Conservation (phyloP, 164 flowering plant genomes). For the Kingdonia uniflora region DNA sequence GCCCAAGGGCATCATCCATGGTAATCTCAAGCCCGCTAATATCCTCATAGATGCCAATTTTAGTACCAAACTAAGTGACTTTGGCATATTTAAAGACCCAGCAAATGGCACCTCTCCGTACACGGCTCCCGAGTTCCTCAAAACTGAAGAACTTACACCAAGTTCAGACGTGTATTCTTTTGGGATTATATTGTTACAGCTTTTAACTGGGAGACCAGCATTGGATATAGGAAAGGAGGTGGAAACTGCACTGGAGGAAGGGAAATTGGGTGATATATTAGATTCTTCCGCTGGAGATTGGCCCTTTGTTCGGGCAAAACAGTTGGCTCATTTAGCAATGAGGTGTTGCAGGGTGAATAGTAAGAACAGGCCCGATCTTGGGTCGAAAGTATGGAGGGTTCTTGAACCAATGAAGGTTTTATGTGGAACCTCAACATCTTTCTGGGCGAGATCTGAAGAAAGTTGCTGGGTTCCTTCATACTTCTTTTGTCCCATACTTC, state of each 20-base stretch:
- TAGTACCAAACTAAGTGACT: slow-evolving; percentile 63
- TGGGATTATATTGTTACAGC: slow-evolving; percentile 44
- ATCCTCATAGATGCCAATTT: slow-evolving; percentile 63
- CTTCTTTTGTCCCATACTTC: slow-evolving; percentile 68
- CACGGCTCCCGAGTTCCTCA: slow-evolving; percentile 70
- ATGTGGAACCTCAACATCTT: slow-evolving; percentile 33
- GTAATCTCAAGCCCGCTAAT: slow-evolving; percentile 75
- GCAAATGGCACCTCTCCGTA: slow-evolving; percentile 63
- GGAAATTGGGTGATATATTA: slow-evolving; percentile 36
- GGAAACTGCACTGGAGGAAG: slow-evolving; percentile 44
- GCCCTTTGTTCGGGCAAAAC: slow-evolving; percentile 89
- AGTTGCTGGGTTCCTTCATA: slow-evolving; percentile 38
- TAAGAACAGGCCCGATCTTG: no score
- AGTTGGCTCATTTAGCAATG: no score
- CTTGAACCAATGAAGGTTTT: slow-evolving; percentile 61
- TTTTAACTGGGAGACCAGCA: slow-evolving; percentile 65
- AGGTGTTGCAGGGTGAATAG: no score
- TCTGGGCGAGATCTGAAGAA: slow-evolving; percentile 25
- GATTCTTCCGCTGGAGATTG: slow-evolving; percentile 83
- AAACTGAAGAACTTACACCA: slow-evolving; percentile 63
- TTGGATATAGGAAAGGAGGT: no score
- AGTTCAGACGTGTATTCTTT: slow-evolving; percentile 79
- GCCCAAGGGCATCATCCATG: slow-evolving; percentile 60
- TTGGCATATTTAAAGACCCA: slow-evolving; percentile 58
- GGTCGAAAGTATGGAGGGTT: no score